Evolutionary conservation across 208 protist species (phyloP).

Genomic region (Acanthamoeba royreba): DNA sequence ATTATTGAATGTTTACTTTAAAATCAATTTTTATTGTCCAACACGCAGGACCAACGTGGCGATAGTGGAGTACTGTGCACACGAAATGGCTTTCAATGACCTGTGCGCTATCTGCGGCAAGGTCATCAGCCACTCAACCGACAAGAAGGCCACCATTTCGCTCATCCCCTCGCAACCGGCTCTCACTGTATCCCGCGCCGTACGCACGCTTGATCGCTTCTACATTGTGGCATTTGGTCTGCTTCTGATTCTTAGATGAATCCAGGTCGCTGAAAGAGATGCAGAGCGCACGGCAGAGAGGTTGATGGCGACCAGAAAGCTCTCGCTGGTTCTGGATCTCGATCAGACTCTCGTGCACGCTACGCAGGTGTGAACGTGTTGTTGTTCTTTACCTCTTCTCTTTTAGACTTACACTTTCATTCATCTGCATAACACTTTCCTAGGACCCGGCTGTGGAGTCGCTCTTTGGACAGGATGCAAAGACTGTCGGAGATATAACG

Average conservation of each 20-base stretch:
- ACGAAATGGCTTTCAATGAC: conserved; percentile 47
- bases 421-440: background rate
- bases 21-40: background rate
- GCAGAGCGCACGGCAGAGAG: conserved; percentile 28
- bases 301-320: conserved; percentile 49
- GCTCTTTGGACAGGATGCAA: background rate
- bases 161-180: background rate
- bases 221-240: background rate
- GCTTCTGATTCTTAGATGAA: background rate
- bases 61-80: conserved; percentile 21
- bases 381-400: background rate
- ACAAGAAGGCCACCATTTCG: background rate
- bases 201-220: background rate
- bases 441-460: background rate
- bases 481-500: background rate
- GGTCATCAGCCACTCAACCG: conserved; percentile 1
- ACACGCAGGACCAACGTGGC: background rate
- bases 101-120: conserved; percentile 55
- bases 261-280: conserved; percentile 45
- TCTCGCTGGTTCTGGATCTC: conserved; percentile 67
- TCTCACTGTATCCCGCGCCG: background rate
- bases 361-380: background rate
- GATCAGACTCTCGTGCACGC: conserved; percentile 73
- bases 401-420: background rate
- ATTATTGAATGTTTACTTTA: background rate